Evolutionary conservation across 495 filamentous ascomycete genomes (phyloP), one percentile per base, ranked within the genome.

Genomic region (Penicillium salamii): DNA sequence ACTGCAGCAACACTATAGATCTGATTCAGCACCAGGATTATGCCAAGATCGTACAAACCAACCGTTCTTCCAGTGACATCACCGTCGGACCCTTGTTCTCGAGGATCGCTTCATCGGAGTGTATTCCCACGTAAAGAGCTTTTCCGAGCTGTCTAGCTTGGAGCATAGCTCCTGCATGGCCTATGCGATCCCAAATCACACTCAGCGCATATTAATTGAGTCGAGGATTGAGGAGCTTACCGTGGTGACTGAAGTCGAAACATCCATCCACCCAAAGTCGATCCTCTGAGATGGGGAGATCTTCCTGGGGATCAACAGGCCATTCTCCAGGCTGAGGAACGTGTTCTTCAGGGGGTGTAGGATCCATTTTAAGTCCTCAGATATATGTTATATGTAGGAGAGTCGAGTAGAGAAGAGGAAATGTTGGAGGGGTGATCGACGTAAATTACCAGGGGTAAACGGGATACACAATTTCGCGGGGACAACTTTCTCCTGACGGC

Each of bases 231-330:
- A 3, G 5, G 49, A 5, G 38, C 72, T 52, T 68, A 91, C 89
- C 93, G 60, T 99, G 93, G 67, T 99, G 93, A 68, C 87, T 90
- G 69, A 99, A 99, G 72, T 99, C 93, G 70, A 95, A 99, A 71
- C 93, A 99, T 43, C 93, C 93, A 71, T 99, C 93, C 15, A 97
- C 85, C 93, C 93, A 99, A 54, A 97, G 88, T 28, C 89, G 83
- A 49, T 86, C 81, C 28, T 95, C 82, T 7, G 71, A 74, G 33
- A 85, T 70, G 3, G 74, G 70, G 31, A 78, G 48, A 61, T 84
- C 81, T 28, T 83, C 76, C 58, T 87, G 84, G 14, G 84, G 84
- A 53, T 81, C 80, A 20, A 81, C 81, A 17, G 84, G 84, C 84
- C 84, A 87, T 51, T 84, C 58, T 37, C 83, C 83, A 5, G 72